These are phyloP conservation scores for Pythium aquatile DNA, from an alignment of 352 stramenopile species.

Conservation along the genomic window DNA sequence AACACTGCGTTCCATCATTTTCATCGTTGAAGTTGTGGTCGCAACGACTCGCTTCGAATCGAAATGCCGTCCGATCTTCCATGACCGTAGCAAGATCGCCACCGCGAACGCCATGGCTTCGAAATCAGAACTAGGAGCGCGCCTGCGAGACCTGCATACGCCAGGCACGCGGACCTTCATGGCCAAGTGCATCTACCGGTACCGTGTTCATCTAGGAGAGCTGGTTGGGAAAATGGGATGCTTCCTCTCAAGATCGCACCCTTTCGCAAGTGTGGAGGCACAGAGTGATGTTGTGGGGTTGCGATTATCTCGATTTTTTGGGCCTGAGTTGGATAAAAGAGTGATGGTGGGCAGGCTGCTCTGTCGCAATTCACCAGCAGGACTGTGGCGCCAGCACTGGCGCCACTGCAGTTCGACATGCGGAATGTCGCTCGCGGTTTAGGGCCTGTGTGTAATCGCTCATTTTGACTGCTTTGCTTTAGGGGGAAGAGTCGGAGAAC, in stretches of 20 bases:
- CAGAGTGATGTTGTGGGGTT: background rate
- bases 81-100: background rate
- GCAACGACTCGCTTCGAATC: too few species aligned
- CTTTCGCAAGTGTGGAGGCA: background rate
- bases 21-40: background rate
- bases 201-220: too few species aligned
- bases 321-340: background rate
- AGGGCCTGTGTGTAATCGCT: conserved; percentile 17
- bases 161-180: background rate
- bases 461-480: conserved; percentile 11
- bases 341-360: conserved; percentile 14
- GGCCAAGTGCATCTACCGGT: background rate
- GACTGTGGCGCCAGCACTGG: conserved; percentile 26
- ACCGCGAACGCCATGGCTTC: conserved; percentile 2
- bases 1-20: background rate
- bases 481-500: conserved; percentile 25
- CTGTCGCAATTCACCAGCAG: conserved; percentile 9
- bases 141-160: background rate
- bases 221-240: background rate
- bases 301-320: background rate
- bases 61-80: too few species aligned
- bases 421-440: conserved; percentile 22
- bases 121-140: background rate
- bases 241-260: conserved; percentile 3
- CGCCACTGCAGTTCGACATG: conserved; percentile 7